phyloP scores from a whole-genome alignment of 495 filamentous ascomycete species.

The Viridothelium virens region DNA sequence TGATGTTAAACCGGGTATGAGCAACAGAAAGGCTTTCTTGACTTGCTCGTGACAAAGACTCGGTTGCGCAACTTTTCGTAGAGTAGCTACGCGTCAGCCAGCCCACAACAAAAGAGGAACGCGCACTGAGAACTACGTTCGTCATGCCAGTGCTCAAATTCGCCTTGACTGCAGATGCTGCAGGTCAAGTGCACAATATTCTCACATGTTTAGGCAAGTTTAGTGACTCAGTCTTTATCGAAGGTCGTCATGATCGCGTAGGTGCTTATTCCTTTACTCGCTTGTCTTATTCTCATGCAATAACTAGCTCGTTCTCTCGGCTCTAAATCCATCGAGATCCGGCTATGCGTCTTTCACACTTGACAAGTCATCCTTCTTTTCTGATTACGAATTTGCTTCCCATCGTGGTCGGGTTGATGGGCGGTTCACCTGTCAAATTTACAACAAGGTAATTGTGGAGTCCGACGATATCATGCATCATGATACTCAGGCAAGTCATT shows the following conservation, averaged over 20 bases:
- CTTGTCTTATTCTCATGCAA: conserved; percentile 6
- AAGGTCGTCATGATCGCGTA: conserved; percentile 70
- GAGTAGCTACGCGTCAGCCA: neutral
- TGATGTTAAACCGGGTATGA: too few relatives aligned
- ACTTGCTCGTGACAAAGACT: too few relatives aligned
- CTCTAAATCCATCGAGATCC: conserved; percentile 87
- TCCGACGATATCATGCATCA: too few relatives aligned
- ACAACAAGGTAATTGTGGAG: conserved; percentile 49
- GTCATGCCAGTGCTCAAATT: conserved; percentile 69
- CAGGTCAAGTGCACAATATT: conserved; percentile 68
- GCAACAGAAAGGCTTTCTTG: neutral
- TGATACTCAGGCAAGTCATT: neutral
- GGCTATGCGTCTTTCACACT: conserved; percentile 80
- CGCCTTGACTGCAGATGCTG: conserved; percentile 65
- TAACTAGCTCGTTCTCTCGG: conserved; percentile 65
- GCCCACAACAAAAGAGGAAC: neutral
- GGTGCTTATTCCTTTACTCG: conserved; percentile 18
- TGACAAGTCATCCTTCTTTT: conserved; percentile 68
- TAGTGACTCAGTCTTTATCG: conserved; percentile 79
- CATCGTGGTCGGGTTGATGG: conserved; percentile 35
- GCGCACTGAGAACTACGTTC: neutral
- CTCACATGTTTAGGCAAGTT: conserved; percentile 88
- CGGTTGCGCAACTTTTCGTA: too few relatives aligned
- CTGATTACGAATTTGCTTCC: conserved; percentile 59
- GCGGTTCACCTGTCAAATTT: conserved; percentile 68